Evolutionary conservation across 1,284 basidiomycete genomes (phyloP), one percentile per base, ranked within the genome.

Genomic region (Cutaneotrichosporon mucoides): DNA sequence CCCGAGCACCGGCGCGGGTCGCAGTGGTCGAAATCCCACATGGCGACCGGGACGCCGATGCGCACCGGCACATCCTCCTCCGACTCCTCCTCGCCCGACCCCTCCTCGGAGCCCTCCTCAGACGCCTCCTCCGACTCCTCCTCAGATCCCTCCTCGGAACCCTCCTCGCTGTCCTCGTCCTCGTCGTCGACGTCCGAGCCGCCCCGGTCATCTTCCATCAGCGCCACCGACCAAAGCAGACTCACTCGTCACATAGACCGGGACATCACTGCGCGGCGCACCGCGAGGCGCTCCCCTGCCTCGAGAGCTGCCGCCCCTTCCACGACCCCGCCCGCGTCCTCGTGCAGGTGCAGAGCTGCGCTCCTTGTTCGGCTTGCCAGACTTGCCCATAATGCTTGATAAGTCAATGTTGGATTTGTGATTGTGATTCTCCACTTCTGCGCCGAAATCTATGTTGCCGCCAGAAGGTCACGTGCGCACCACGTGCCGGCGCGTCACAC

Each of bases 21-120:
- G 75, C 95, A 98, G 74, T 98, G 95, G 73, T 92, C 88, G 76
- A 99, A 97, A 75, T 98, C 95, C 90, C 90, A 93, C 90, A 93
- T 93, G 35, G 89, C 90, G 11, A 92, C 86, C 5, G 87, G 86
- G 4, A 89, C 84, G 9, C 80, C 82, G 34, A 88, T 86, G 42
- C 68, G 68, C 24, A 71, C 59, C 15, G 66, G 56, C 35, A 67
- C 65, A 37, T 61, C 61, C 34, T 69, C 68, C 7, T 67, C 68
- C 5, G 76, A 68, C 5, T 68, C 68, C n/a, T 70, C 61, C 10
- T 66, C 61, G 6, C 59, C 59, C 6, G 67, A 68, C 8, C 55
- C 57, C 11, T 69, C 68, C 40, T 56, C 41, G n/a, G 24, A 24
- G 24, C 24, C 24, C 24, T 24, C 24, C 24, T 24, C 24, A 24